Evolutionary conservation across 1,284 basidiomycete genomes (phyloP).

Genomic region (Ganoderma sinense): DNA sequence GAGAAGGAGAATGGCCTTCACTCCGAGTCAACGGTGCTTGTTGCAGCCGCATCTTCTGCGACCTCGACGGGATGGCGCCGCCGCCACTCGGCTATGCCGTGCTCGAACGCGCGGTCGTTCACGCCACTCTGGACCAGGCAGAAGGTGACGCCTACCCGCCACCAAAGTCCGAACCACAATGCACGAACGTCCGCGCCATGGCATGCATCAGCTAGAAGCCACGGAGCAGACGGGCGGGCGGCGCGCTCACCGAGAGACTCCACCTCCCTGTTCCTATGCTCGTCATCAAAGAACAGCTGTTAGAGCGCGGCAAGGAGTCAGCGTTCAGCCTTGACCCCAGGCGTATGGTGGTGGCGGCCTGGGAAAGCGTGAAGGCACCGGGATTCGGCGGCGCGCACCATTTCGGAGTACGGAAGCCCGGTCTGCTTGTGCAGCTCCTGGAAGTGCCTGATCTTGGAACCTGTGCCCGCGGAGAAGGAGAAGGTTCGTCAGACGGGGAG

Average conservation of each 20-base stretch:
- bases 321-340: background rate
- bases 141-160: conserved; percentile 74
- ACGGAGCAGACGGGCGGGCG: conserved; percentile 27
- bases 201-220: conserved; percentile 11
- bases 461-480: conserved; percentile 47
- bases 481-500: background rate
- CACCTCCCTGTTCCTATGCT: conserved; percentile 79
- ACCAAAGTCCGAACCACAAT: background rate
- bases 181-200: background rate
- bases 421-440: conserved; percentile 79
- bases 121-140: conserved; percentile 61
- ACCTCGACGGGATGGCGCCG: conserved; percentile 47
- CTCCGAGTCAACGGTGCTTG: background rate
- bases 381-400: conserved; percentile 61
- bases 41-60: conserved; percentile 34
- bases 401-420: conserved; percentile 83
- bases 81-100: conserved; percentile 71
- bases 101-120: conserved; percentile 61
- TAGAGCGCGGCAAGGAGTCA: background rate
- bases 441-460: conserved; percentile 88
- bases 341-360: background rate
- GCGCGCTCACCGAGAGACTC: conserved; percentile 63
- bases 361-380: background rate
- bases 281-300: conserved; percentile 88
- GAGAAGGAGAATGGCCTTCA: background rate